Evolutionary conservation across 768 basidiomycete species (phyloP).

Genomic region (Macrocybe gigantea): DNA sequence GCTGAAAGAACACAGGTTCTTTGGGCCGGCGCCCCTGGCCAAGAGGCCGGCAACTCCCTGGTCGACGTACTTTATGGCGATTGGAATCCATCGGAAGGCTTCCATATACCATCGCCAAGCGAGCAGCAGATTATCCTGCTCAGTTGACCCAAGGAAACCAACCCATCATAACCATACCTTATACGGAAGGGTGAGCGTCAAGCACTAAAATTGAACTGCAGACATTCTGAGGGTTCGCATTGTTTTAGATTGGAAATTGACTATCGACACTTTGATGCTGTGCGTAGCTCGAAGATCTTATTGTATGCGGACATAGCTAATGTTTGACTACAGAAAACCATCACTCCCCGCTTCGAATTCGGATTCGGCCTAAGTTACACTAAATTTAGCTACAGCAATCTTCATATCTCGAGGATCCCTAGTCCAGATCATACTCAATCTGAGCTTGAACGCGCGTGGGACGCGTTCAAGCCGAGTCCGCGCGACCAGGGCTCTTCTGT

Average conservation of each 20-base stretch:
- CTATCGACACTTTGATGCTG: conserved; percentile 67
- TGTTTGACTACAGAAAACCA: conserved; percentile 43
- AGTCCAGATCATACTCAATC: conserved; percentile 31
- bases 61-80: conserved; percentile 66
- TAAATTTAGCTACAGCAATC: conserved; percentile 61
- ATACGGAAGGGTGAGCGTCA: conserved; percentile 45
- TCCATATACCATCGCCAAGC: conserved; percentile 73
- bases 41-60: conserved; percentile 67
- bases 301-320: conserved; percentile 4
- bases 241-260: conserved; percentile 52
- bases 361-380: conserved; percentile 90
- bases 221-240: neutral
- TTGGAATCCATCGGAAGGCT: conserved; percentile 63
- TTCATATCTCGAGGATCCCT: conserved; percentile 41
- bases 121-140: conserved; percentile 50
- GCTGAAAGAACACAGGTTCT: conserved; percentile 29
- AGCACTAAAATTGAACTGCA: neutral
- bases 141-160: conserved; percentile 35
- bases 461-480: conserved; percentile 48
- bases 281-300: conserved; percentile 25
- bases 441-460: conserved; percentile 45
- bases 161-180: conserved; percentile 44
- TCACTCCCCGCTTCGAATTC: conserved; percentile 81
- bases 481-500: conserved; percentile 52
- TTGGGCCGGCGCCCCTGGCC: conserved; percentile 66